Conservation (phyloP, 192 early-diverging fungal genomes). For the Allomyces macrogynus region DNA sequence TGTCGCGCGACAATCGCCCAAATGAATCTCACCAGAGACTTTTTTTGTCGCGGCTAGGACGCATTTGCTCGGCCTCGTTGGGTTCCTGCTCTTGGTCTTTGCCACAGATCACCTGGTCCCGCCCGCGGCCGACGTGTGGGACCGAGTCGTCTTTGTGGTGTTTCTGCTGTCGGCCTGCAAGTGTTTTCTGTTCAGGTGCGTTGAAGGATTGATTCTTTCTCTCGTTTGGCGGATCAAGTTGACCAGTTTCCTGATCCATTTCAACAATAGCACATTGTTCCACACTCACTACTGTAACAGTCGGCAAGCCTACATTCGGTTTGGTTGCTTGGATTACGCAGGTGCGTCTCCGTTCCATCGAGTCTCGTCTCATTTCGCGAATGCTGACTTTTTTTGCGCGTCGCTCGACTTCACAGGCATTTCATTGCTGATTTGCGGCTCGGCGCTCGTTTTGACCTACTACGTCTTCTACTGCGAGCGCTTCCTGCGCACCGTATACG, state of each 20-base stretch:
- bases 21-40: not conserved
- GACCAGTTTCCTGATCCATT: slow-evolving; percentile 5
- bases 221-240: slow-evolving; percentile 32
- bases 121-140: slow-evolving; percentile 9
- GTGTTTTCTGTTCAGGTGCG: not conserved
- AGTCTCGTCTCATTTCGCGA: no score
- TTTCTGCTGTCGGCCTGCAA: slow-evolving; percentile 28
- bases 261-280: not conserved
- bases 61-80: slow-evolving; percentile 35
- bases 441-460: slow-evolving; percentile 30
- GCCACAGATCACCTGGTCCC: slow-evolving; percentile 19
- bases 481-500: slow-evolving; percentile 17
- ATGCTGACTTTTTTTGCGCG: no score
- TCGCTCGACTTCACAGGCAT: slow-evolving; percentile 14
- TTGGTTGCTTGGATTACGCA: not conserved
- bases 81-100: slow-evolving; percentile 27
- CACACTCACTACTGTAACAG: slow-evolving; percentile 28
- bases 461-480: slow-evolving; percentile 33
- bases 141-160: slow-evolving; percentile 25
- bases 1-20: not conserved
- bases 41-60: slow-evolving; percentile 6
- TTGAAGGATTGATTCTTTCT: slow-evolving; percentile 12
- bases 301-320: slow-evolving; percentile 20
- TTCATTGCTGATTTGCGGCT: slow-evolving; percentile 34
- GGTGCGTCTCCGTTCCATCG: not conserved